A percentile compares a stretch with the other conserved stretches of the same genome.
Conservation (phyloP, 108 stramenopile genomes). For the Nannochloropsis oceanica region DNA sequence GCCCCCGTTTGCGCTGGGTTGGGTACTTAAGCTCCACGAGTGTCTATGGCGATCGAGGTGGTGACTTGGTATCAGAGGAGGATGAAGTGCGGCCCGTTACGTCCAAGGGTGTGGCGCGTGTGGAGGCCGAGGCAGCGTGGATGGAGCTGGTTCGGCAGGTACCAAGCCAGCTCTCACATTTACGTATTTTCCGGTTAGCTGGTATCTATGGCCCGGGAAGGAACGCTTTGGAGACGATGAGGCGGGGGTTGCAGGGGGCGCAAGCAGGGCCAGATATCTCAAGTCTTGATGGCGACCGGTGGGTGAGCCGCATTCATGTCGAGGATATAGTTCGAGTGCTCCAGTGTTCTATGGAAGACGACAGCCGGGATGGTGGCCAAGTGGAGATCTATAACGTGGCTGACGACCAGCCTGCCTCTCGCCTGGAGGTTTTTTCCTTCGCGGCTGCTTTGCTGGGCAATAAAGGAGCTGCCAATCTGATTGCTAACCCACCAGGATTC, state of each 20-base stretch:
- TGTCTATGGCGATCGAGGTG: slow-evolving; percentile 37
- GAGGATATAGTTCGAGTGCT: slow-evolving; percentile 18
- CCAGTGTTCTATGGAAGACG: background rate
- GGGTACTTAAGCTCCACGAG: slow-evolving; percentile 39
- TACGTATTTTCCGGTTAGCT: slow-evolving; percentile 33
- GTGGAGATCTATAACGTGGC: background rate
- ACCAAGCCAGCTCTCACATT: background rate
- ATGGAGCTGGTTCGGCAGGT: background rate
- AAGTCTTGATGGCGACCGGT: slow-evolving; percentile 16
- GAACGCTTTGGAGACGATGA: slow-evolving; percentile 24
- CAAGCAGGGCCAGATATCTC: background rate
- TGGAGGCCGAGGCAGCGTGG: slow-evolving; percentile 24
- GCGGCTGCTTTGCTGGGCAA: background rate
- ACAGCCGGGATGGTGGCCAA: background rate
- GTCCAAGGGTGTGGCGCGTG: slow-evolving; percentile 23
- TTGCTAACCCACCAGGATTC: background rate
- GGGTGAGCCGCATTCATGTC: slow-evolving; percentile 31
- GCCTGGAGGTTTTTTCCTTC: background rate
- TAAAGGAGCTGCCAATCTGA: background rate
- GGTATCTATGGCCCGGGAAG: slow-evolving; percentile 38
- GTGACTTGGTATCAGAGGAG: slow-evolving; percentile 38
- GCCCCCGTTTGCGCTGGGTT: slow-evolving; percentile 17
- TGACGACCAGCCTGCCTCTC: slow-evolving; percentile 2
- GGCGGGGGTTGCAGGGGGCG: background rate
- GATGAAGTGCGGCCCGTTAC: slow-evolving; percentile 11